These are phyloP conservation scores for Dendrobium catenatum DNA, from an alignment of 106 monocot species.

Conservation along the genomic window DNA sequence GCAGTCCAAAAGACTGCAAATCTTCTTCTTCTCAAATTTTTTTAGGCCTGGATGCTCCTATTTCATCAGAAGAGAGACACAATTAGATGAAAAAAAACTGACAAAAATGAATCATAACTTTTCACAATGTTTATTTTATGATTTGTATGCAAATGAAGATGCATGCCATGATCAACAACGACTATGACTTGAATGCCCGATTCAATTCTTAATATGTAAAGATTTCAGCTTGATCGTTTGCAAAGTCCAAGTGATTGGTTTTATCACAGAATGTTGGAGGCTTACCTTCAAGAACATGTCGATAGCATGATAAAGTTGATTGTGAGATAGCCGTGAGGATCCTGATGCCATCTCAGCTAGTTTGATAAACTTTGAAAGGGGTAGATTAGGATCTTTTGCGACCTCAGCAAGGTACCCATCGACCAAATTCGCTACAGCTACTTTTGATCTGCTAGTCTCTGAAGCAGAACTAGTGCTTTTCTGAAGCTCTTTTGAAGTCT, in stretches of 20 bases:
- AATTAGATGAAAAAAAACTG: neutral
- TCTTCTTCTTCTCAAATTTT: conserved; percentile 51
- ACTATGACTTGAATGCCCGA: too few species aligned
- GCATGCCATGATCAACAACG: neutral
- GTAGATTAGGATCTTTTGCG: conserved; percentile 72
- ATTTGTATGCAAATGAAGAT: neutral
- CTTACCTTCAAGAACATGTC: conserved; percentile 81
- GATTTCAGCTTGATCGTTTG: neutral
- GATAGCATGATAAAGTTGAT: conserved; percentile 74
- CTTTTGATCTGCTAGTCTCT: conserved; percentile 25
- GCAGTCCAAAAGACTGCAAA: conserved; percentile 55
- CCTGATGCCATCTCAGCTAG: conserved; percentile 62
- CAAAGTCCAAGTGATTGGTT: neutral
- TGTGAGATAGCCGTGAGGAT: conserved; percentile 55
- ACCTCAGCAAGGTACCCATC: conserved; percentile 72
- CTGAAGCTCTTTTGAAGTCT: neutral
- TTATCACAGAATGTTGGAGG: neutral
- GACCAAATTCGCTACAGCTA: conserved; percentile 58
- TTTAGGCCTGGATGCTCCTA: conserved; percentile 47
- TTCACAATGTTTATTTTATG: neutral
- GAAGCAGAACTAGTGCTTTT: conserved; percentile 8
- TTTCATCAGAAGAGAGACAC: neutral
- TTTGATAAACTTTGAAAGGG: conserved; percentile 62
- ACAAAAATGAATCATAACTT: too few species aligned
- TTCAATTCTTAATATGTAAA: neutral